Base-by-base conservation (phyloP, 495 filamentous ascomycete genomes). In the Neurospora discreta region DNA sequence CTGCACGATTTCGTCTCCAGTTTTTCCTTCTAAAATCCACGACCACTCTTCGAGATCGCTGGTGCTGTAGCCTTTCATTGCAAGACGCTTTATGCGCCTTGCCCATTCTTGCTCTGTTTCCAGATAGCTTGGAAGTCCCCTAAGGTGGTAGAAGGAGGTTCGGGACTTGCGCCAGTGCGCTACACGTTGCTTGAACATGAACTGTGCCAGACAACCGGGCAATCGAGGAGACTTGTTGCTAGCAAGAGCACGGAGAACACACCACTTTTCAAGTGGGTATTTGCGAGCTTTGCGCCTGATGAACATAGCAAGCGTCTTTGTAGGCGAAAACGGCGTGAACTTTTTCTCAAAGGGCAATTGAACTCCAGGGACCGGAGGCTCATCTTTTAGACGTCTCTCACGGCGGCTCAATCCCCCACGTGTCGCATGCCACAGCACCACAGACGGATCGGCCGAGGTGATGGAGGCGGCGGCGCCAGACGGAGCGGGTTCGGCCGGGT, bases 21-120 rank as follows among this genome's bases (percentile, higher is more conserved):
- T 73, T 26, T 78, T 71, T 0, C 77, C 80, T 1, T 79, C 79
- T 16, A 85, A 43, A 58, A 85, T 81, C 82, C 81, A 83, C 43
- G 78, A 74, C 84, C 83, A 84, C 70, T 80, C 78, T 43, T 75
- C 74, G 36, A 84, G 40, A 36, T 81, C 74, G 33, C 52, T 73
- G 7, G 75, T 72, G 69, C 76, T 73, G 5, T 80, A 79, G 46
- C 73, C 77, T 30, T 41, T 13, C 2, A 65, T 39, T 42, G 72
- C 77, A 16, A 82, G 43, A 43, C 70, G 58, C 8, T 74, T 71
- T 23, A 81, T 68, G 6, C 76, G 76, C 10, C 75, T 69, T 7
- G 68, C 72, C 83, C 82, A 84, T 11, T 78, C 76, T 2, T 70
- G 69, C 33, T 77, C 71, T 39, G 43, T 70, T 23, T 70, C 70